phyloP scores from a whole-genome alignment of 441 rosid species.

The Populus trichocarpa region DNA sequence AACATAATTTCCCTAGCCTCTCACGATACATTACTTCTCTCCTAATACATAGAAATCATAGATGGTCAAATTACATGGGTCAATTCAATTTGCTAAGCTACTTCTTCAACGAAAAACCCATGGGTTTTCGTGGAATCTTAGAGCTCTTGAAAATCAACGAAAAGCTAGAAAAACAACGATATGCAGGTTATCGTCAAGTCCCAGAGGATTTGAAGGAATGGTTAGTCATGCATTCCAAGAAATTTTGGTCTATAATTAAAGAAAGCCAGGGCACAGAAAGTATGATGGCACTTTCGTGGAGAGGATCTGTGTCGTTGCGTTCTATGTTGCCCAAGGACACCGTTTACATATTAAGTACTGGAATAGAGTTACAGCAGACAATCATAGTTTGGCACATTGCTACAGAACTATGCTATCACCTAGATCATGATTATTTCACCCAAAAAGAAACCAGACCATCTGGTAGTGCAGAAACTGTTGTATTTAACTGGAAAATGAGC shows the following conservation, averaged over 20 bases:
- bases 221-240: neutral
- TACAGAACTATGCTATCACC: constrained; percentile 36
- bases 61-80: constrained; percentile 33
- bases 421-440: neutral
- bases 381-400: constrained; percentile 49
- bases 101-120: constrained; percentile 13
- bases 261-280: neutral
- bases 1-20: neutral
- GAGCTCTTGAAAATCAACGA: neutral
- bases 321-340: neutral
- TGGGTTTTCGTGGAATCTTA: neutral
- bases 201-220: constrained; percentile 13
- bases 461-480: neutral
- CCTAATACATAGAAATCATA: neutral
- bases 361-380: constrained; percentile 39
- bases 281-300: neutral
- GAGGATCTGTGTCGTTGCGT: neutral
- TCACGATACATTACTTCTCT: neutral
- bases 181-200: constrained; percentile 8
- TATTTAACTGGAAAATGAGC: constrained; percentile 18
- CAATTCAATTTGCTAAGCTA: constrained; percentile 26
- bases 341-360: neutral
- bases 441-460: neutral
- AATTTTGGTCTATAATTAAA: constrained; percentile 19
- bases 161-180: neutral